phyloP scores from a whole-genome alignment of 805 yeast genomes.

The Metschnikowia lachancei region DNA sequence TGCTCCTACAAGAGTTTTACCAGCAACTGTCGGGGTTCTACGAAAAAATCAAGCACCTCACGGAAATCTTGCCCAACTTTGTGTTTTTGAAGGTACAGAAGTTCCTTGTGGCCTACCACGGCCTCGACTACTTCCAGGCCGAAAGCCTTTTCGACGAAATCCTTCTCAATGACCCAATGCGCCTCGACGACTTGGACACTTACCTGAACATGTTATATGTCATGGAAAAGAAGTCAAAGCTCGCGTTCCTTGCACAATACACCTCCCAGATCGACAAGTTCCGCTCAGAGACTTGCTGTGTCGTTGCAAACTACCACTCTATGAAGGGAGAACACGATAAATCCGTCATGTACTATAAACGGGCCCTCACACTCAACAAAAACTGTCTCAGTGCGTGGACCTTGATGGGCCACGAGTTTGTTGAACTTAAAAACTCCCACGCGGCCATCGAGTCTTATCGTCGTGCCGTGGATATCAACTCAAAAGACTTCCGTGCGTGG shows the following conservation, averaged over 20 bases:
- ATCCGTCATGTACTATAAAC: slow-evolving; percentile 86
- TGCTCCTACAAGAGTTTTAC: slow-evolving; percentile 72
- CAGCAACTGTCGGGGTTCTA: slow-evolving; percentile 57
- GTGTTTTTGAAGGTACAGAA: slow-evolving; percentile 74
- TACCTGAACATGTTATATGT: slow-evolving; percentile 95
- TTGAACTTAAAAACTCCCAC: slow-evolving; percentile 91
- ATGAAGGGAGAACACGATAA: slow-evolving; percentile 90
- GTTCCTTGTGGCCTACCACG: slow-evolving; percentile 78
- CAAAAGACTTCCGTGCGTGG: slow-evolving; percentile 94
- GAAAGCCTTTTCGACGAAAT: slow-evolving; percentile 77
- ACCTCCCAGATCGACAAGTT: slow-evolving; percentile 79
- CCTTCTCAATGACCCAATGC: slow-evolving; percentile 69
- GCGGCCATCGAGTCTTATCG: slow-evolving; percentile 96
- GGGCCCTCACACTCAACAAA: slow-evolving; percentile 80
- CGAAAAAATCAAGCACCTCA: slow-evolving; percentile 48
- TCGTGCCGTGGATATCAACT: slow-evolving; percentile 85
- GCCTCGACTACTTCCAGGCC: slow-evolving; percentile 79
- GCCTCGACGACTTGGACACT: slow-evolving; percentile 87
- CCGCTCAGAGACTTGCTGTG: slow-evolving; percentile 92
- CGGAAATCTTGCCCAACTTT: slow-evolving; percentile 65
- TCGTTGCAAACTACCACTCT: slow-evolving; percentile 90
- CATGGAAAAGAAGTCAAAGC: slow-evolving; percentile 81
- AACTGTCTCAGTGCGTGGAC: slow-evolving; percentile 93
- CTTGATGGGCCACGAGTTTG: slow-evolving; percentile 97
- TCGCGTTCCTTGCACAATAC: slow-evolving; percentile 82